Evolutionary conservation across 345 rosid genomes (phyloP), one percentile per base, ranked within the genome.

Genomic region (Eucalyptus cloeziana): DNA sequence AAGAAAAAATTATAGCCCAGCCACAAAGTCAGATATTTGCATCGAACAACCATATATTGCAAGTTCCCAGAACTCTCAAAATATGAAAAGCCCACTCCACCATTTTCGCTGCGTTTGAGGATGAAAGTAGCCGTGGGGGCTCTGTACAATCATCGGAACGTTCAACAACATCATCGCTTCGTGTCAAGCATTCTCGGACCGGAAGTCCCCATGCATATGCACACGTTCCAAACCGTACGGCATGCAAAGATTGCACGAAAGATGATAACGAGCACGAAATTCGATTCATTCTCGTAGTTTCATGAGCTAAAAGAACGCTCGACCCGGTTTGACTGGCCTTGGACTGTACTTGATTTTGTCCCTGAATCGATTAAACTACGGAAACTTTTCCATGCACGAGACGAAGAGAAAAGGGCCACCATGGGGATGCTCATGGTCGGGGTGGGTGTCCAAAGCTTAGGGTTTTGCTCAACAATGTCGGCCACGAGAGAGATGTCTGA

Each of bases 381-480:
- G 45, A 6, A 76, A 76, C 25, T 6, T n/a, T 37, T 76, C 47
- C 83, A 37, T 86, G 87, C 87, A 89, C 43, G 37, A 87, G 83
- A 87, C 60, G 62, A 89, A 45, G 45, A 76, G 58, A 47, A 40
- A 31, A 4, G 31, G 67, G 52, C 47, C 47, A 76, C 83, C 83
- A 54, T 40, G 25, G 81, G 80, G 15, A n/a, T 40, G 47, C 54
- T 67, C 58, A 27, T 62, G 60, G 83, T 76, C 47, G 83, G 83
- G 81, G 27, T 40, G 83, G 25, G 45, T 27, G 47, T 76, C 83
- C 52, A 86, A 92, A 87, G 80, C 52, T 62, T 86, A 91, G 92
- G 94, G 89, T 90, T 89, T 89, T 90, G 91, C 87, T 89, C 92
- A 88, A 85, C 86, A 24, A 58, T 91, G 93, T 93, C 92, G 92